Conservation (phyloP, 164 flowering plant genomes). For the Paratinospora sagittata region DNA sequence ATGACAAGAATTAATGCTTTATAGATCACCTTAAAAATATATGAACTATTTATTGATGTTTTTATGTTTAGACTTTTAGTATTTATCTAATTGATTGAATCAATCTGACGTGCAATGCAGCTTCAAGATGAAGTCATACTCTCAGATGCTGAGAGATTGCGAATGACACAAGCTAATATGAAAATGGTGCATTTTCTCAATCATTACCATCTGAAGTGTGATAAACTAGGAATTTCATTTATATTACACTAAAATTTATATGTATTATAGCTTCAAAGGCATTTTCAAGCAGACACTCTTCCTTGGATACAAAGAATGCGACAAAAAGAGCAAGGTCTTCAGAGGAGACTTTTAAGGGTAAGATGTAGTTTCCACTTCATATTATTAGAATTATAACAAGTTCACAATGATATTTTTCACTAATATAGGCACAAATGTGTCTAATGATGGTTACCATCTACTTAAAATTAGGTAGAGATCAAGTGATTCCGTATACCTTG, state of each 20-base stretch:
- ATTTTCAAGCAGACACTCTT: conserved; percentile 90
- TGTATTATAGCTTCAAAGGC: conserved; percentile 79
- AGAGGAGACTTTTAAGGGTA: conserved; percentile 91
- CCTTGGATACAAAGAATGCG: conserved; percentile 82
- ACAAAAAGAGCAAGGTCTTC: conserved; percentile 87
- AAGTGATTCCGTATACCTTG: neutral
- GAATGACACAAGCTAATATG: conserved; percentile 79
- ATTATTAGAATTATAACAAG: neutral
- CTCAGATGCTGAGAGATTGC: conserved; percentile 86
- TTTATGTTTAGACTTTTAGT: neutral
- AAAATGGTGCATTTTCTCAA: conserved; percentile 52
- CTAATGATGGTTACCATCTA: neutral
- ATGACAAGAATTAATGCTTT: neutral
- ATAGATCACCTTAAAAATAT: neutral
- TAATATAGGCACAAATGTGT: neutral
- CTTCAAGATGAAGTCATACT: conserved; percentile 91
- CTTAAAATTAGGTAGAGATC: neutral
- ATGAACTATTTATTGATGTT: neutral
- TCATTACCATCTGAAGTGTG: conserved; percentile 6
- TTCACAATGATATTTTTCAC: neutral
- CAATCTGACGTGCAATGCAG: conserved; percentile 34
- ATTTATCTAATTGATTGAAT: neutral
- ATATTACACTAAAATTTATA: neutral
- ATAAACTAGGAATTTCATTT: neutral
- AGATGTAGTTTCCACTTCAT: conserved; percentile 10